Evolutionary conservation across 106 monocot species (phyloP), one percentile per base, ranked within the genome.

Genomic region (Dendrobium catenatum): DNA sequence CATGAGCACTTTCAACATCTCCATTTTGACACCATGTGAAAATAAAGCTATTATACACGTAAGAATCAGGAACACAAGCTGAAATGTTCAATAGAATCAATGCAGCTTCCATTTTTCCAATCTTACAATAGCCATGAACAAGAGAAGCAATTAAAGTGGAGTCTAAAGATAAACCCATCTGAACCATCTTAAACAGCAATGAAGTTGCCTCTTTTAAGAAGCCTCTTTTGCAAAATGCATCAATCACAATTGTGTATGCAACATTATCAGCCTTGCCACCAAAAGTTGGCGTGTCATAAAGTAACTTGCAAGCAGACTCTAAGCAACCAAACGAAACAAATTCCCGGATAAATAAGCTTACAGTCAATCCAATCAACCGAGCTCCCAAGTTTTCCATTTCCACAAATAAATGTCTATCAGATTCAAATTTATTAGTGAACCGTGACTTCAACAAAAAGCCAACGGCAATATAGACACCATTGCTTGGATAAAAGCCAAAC

Each of bases 11-110:
- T 42, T 48, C 26, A 76, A 90, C 66, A 66, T 85, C 79, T 24
- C 88, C 90, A 33, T 80, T 80, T 56, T 51, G 75, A 82, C 86
- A 88, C 10, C 85, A 73, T 51, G 33, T 79, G 8, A 31, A 77
- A 77, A 90, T 86, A 55, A 90, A 88, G 80, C 86, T 90, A 85
- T 85, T 88, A 74, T 88, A 90, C 42, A 88, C 20, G 48, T 78
- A 88, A 6, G 46, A 73, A 82, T 90, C 82, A 37, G 84, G 84
- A 61, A 56, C 73, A 37, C 54, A 80, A 49, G 68, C 29, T 0
- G 74, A 48, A 80, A 44, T 15, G 10, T 46, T 82, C 43, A 84
- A 68, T 19, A 90, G 61, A 66, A 22, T 37, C 37, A 75, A 19
- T 5, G 84, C 90, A 26, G 83, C 80, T 5, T 40, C 26, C 78